These are phyloP conservation scores for Ceratobasidium papillatum DNA, from an alignment of 1,284 basidiomycete species.

Conservation along the genomic window DNA sequence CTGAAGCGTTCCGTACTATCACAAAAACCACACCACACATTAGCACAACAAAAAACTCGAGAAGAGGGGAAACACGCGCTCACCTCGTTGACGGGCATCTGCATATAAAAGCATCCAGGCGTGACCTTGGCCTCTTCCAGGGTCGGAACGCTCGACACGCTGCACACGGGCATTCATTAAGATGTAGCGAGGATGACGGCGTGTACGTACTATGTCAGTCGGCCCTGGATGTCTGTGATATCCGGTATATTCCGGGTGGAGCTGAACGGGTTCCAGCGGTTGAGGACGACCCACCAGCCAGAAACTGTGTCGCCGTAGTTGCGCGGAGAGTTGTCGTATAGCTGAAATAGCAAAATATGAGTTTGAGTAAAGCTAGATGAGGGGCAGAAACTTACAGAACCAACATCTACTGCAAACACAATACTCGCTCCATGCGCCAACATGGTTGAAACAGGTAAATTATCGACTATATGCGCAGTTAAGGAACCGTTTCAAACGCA, in stretches of 20 bases:
- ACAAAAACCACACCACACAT: conserved; percentile 47
- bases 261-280: conserved; percentile 92
- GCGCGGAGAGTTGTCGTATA: conserved; percentile 94
- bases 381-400: conserved; percentile 66
- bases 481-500: conserved; percentile 18
- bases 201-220: conserved; percentile 87
- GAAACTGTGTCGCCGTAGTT: conserved; percentile 96
- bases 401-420: conserved; percentile 97
- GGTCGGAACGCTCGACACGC: conserved; percentile 94
- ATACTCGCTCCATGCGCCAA: conserved; percentile 89
- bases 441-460: conserved; percentile 91
- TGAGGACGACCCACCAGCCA: conserved; percentile 95
- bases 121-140: conserved; percentile 93
- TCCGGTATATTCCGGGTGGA: conserved; percentile 82
- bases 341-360: conserved; percentile 53
- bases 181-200: conserved; percentile 3
- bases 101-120: conserved; percentile 89
- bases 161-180: conserved; percentile 50
- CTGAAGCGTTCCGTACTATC: conserved; percentile 79
- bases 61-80: conserved; percentile 45
- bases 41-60: not conserved
- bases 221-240: conserved; percentile 95
- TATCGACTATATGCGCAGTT: conserved; percentile 71
- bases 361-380: not conserved
- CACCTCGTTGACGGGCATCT: conserved; percentile 93